Evolutionary conservation across 1,139 yeast species (phyloP).

Genomic region (Yamadazyma diddensiae): DNA sequence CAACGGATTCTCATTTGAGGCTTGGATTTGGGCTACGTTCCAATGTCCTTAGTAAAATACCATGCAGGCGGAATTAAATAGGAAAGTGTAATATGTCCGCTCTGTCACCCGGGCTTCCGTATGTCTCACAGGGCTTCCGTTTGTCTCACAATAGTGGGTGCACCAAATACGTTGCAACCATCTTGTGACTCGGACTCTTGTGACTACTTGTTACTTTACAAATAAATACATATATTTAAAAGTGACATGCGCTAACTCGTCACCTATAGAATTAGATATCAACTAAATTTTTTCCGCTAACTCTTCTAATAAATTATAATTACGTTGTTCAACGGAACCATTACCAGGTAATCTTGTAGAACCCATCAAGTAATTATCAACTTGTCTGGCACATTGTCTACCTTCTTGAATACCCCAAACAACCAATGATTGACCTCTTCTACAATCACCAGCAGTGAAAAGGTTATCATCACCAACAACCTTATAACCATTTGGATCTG

Average conservation of each 20-base stretch:
- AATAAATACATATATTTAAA: not conserved
- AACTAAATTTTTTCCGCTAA: slow-evolving; percentile 55
- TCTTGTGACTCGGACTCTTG: no score
- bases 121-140: no score
- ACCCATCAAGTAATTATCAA: slow-evolving; percentile 78
- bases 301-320: slow-evolving; percentile 70
- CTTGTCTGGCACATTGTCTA: slow-evolving; percentile 95
- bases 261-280: not conserved
- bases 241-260: slow-evolving; percentile 9
- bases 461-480: slow-evolving; percentile 59
- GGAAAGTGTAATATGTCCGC: no score
- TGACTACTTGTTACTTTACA: no score
- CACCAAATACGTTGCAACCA: no score
- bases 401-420: slow-evolving; percentile 99
- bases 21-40: no score
- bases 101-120: no score
- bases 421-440: slow-evolving; percentile 97
- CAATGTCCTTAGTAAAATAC: no score
- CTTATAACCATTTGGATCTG: slow-evolving; percentile 65
- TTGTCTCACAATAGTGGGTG: no score
- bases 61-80: no score
- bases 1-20: no score
- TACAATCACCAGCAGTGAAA: slow-evolving; percentile 97
- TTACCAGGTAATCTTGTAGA: slow-evolving; percentile 85
- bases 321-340: slow-evolving; percentile 87